These are phyloP conservation scores for Suhomyces vadensis DNA, from an alignment of 805 yeast genomes.

Conservation along the genomic window DNA sequence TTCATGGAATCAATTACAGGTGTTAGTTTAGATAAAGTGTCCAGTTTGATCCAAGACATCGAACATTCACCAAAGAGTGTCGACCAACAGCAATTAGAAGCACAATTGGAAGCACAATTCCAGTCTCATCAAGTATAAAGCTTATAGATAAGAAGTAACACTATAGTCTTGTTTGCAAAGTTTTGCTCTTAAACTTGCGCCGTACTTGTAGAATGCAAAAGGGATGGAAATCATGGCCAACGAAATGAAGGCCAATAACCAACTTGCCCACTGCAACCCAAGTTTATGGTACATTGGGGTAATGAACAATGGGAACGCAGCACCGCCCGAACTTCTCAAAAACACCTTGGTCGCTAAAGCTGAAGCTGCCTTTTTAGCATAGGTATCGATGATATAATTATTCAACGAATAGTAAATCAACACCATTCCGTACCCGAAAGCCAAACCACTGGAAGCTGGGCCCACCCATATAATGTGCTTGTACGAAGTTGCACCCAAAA, in stretches of 20 bases:
- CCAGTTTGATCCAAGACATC: constrained; percentile 50
- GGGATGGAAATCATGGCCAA: constrained; percentile 77
- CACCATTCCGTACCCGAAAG: constrained; percentile 64
- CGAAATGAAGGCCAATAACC: constrained; percentile 74
- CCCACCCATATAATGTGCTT: constrained; percentile 68
- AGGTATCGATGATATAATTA: constrained; percentile 88
- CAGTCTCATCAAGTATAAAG: background rate
- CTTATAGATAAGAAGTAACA: background rate
- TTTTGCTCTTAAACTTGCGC: constrained; percentile 60
- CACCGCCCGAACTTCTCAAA: constrained; percentile 81
- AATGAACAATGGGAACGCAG: constrained; percentile 81
- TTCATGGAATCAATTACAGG: constrained; percentile 62
- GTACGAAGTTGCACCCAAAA: constrained; percentile 76
- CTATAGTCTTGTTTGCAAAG: constrained; percentile 67
- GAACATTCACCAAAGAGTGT: constrained; percentile 42
- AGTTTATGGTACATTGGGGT: constrained; percentile 74
- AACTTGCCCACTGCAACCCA: constrained; percentile 80
- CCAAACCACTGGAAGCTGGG: constrained; percentile 59
- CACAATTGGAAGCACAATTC: background rate
- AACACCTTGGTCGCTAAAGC: constrained; percentile 83
- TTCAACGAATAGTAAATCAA: constrained; percentile 58
- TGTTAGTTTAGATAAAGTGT: constrained; percentile 49
- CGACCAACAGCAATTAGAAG: background rate
- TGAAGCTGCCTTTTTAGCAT: constrained; percentile 76
- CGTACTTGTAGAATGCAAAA: constrained; percentile 67